These are phyloP conservation scores for Lophiostoma macrostomum DNA, from an alignment of 495 filamentous ascomycete species.

Conservation along the genomic window DNA sequence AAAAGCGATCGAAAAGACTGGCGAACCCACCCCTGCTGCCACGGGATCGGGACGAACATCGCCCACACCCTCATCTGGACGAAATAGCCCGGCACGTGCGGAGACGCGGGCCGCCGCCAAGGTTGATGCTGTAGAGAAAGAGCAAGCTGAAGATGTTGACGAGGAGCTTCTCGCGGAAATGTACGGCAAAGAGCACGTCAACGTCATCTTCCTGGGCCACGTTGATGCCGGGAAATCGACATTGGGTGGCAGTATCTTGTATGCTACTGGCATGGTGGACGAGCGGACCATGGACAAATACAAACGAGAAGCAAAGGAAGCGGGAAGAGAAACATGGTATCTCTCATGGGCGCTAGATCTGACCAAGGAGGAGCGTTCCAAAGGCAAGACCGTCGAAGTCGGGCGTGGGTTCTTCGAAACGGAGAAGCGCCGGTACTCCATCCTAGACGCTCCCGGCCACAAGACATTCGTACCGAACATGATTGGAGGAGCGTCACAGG, in stretches of 20 bases:
- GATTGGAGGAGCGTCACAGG: constrained; percentile 95
- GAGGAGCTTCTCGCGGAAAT: constrained; percentile 89
- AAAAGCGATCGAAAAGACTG: constrained; percentile 77
- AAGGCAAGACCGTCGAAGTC: constrained; percentile 98
- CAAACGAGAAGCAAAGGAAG: constrained; percentile 92
- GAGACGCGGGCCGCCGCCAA: constrained; percentile 59
- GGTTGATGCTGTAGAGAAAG: constrained; percentile 78
- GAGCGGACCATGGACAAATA: constrained; percentile 98
- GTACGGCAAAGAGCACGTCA: constrained; percentile 98
- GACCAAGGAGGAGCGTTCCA: constrained; percentile 90
- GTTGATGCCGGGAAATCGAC: constrained; percentile 98
- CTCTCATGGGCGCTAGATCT: constrained; percentile 96
- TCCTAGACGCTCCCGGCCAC: constrained; percentile 94
- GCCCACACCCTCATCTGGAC: constrained; percentile 72
- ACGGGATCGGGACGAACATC: constrained; percentile 67
- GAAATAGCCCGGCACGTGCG: constrained; percentile 65
- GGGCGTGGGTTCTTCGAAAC: constrained; percentile 96
- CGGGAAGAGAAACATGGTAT: constrained; percentile 98
- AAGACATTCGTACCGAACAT: constrained; percentile 95
- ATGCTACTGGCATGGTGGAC: constrained; percentile 96
- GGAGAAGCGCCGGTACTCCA: constrained; percentile 80
- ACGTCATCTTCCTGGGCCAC: constrained; percentile 97
- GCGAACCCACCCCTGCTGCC: constrained; percentile 51
- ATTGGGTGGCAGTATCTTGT: constrained; percentile 86
- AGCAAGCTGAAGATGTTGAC: constrained; percentile 86